Evolutionary conservation across 2,329 filamentous ascomycete genomes (phyloP).

Genomic region (Pyrenochaeta sp.): DNA sequence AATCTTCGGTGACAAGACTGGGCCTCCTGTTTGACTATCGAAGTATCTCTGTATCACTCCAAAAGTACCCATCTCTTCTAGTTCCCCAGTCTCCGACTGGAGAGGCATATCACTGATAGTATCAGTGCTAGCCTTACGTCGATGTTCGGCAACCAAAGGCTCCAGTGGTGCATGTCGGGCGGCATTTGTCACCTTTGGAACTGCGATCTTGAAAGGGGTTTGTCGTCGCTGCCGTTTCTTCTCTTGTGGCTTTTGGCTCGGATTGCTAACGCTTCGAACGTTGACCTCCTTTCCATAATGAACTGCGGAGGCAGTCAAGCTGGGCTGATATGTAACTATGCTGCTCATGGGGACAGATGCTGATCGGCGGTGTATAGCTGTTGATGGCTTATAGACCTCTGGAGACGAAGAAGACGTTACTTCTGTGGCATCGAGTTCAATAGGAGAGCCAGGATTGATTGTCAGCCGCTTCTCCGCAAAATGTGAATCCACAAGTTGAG

Average conservation of each 20-base stretch:
- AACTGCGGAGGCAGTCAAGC: constrained; percentile 7
- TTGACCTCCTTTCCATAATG: constrained; percentile 17
- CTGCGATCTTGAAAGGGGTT: constrained; percentile 33
- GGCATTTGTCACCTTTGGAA: constrained; percentile 8
- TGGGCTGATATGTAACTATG: constrained; percentile 19
- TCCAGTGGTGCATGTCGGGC: constrained; percentile 37
- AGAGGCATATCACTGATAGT: constrained; percentile 29
- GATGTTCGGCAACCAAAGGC: constrained; percentile 36
- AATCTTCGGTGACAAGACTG: constrained; percentile 15
- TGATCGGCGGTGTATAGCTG: constrained; percentile 20
- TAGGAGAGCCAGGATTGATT: constrained; percentile 17
- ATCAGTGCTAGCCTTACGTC: constrained; percentile 29
- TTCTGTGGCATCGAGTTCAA: constrained; percentile 30
- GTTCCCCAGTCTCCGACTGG: constrained; percentile 32
- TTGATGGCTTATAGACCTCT: constrained; percentile 17
- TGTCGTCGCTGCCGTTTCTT: constrained; percentile 38
- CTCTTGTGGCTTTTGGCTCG: constrained; percentile 14
- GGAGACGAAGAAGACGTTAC: constrained; percentile 12
- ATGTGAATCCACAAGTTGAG: constrained; percentile 12
- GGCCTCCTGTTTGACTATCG: constrained; percentile 30
- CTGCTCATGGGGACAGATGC: constrained; percentile 25
- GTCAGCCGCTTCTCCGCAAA: constrained; percentile 14
- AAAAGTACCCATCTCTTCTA: constrained; percentile 34
- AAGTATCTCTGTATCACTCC: constrained; percentile 43
- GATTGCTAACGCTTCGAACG: constrained; percentile 15